Base-by-base conservation (phyloP, 1,139 yeast genomes). In the Yamadazyma conglobata region DNA sequence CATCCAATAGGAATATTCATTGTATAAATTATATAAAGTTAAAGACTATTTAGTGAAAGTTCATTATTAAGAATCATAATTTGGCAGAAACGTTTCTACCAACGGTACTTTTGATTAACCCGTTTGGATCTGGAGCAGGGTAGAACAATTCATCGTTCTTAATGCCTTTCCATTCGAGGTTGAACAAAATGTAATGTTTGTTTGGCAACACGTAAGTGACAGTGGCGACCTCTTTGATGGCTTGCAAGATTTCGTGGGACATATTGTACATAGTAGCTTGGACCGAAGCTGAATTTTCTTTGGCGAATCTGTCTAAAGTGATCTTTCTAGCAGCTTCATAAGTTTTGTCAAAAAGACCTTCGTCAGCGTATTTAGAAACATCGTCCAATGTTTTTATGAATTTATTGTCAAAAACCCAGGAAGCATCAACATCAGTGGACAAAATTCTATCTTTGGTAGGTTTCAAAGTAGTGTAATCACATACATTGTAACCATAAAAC, bases 261-360 rank as follows among this genome's bases (percentile, higher is more conserved):
- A 88, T 88, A 69, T 87, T 85, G 70, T 77, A 88, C 96, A 87
- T 87, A 39, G 96, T 88, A 25, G 95, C 95, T 65, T 88, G 96
- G 30, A 88, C 96, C 11, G 94, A 82, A 12, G 95, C 77, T 7
- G 95, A 85, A 59, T 85, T 79, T 58, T 88, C 96, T 32, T 70
- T 58, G 15, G 96, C 95, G 59, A 88, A 88, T 39, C 73, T 70
- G 35, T 79, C 83, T 48, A 88, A 70, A 3, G 95, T 87, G 44
- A 75, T 70, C 31, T 66, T 67, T 50, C 88, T 73, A 15, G 89
- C 93, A 13, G 55, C 51, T 17, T 67, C 54, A 54, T 71, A 84
- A 16, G 84, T 72, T 8, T 53, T 34, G 58, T 86, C 94, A 47
- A 82, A 81, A 25, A 72, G 60, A n/a, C 85, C 84, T 17, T 62